Conservation (phyloP, 345 rosid genomes). For the Eucalyptus erythrocorys region DNA sequence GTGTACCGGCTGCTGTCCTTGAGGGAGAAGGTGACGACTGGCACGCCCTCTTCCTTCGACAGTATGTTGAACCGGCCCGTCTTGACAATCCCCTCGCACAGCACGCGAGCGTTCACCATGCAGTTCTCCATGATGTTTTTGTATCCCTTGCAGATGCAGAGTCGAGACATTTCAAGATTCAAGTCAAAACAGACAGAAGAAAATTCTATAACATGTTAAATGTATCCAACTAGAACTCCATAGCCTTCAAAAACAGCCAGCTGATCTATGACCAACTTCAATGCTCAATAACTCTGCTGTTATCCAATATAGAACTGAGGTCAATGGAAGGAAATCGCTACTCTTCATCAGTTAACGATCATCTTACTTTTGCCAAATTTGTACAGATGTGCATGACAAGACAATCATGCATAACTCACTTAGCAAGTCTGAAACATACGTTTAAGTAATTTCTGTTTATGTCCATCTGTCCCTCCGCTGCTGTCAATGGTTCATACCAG, state of each 20-base stretch:
- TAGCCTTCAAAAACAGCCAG: not conserved
- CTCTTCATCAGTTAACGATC: not conserved
- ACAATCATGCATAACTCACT: not conserved
- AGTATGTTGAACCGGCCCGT: slow-evolving; percentile 27
- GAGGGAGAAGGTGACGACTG: slow-evolving; percentile 36
- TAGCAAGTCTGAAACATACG: not conserved
- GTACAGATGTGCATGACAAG: not conserved
- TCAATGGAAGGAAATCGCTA: not conserved
- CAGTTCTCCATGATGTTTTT: slow-evolving; percentile 32
- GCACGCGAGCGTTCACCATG: slow-evolving; percentile 12
- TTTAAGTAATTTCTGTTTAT: not conserved
- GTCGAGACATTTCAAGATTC: not conserved
- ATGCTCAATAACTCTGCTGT: not conserved
- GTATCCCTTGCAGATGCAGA: slow-evolving; percentile 22
- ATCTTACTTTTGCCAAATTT: not conserved
- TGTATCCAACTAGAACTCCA: not conserved
- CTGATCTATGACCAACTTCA: not conserved
- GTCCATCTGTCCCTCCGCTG: not conserved
- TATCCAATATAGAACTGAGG: not conserved
- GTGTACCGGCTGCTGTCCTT: slow-evolving; percentile 14
- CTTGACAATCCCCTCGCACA: slow-evolving; percentile 22
- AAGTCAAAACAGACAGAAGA: not conserved
- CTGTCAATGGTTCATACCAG: not conserved
- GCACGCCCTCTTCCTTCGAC: slow-evolving; percentile 33
- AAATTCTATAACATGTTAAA: not conserved